Conservation (phyloP, 139 green algal genomes). For the Edaphochlamys debaryana region DNA sequence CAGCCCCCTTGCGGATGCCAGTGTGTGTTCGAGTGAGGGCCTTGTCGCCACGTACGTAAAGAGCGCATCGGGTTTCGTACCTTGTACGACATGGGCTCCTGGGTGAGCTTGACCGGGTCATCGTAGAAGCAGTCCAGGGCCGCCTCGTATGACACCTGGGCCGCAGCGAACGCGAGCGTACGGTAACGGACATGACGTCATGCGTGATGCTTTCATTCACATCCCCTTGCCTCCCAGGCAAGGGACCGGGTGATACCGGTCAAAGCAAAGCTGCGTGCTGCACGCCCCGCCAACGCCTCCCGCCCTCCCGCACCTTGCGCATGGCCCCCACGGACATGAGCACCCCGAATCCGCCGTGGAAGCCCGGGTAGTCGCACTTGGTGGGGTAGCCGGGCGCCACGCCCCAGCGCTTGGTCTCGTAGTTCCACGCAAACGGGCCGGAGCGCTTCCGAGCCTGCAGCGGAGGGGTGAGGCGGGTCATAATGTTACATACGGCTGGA, state of each 20-base stretch:
- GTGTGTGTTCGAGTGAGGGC: too few species aligned
- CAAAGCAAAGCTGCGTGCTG: background rate
- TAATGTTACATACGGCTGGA: too few species aligned
- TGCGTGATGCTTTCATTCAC: too few species aligned
- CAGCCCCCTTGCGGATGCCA: too few species aligned
- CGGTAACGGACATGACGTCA: too few species aligned
- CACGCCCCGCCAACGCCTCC: background rate
- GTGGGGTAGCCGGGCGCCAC: constrained; percentile 14
- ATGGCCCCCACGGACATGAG: constrained; percentile 16
- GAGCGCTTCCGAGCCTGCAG: background rate
- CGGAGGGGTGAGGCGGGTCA: too few species aligned
- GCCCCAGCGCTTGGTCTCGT: background rate
- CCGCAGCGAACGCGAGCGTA: too few species aligned
- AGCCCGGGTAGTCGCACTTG: background rate
- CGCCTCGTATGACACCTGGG: background rate
- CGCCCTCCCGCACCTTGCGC: background rate
- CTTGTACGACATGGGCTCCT: background rate
- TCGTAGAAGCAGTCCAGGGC: constrained; percentile 18
- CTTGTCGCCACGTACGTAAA: too few species aligned
- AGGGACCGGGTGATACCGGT: too few species aligned
- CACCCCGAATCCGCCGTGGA: constrained; percentile 7
- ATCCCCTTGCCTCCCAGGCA: too few species aligned
- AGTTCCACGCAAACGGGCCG: background rate
- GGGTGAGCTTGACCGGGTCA: background rate
- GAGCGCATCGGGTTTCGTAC: too few species aligned